A percentile compares a stretch with the other conserved stretches of the same genome.
These are phyloP conservation scores for Hordeum marinum DNA, from an alignment of 176 grass and related monocot genomes.

Conservation along the genomic window DNA sequence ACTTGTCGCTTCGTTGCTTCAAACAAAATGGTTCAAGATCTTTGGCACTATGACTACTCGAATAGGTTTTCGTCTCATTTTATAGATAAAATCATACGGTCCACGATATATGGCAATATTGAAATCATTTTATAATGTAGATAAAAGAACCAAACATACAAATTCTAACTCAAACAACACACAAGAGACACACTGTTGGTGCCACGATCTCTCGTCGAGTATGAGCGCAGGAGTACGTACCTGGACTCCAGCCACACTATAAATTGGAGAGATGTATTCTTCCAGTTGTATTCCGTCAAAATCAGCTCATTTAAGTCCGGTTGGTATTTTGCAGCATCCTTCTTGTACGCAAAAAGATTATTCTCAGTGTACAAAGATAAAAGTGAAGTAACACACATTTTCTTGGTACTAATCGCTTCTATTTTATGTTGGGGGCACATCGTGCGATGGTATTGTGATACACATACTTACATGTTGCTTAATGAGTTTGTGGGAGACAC, in stretches of 20 bases:
- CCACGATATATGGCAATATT: not conserved
- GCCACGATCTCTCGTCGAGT: too few relatives aligned
- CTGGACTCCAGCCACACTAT: not conserved
- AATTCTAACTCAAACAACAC: too few relatives aligned
- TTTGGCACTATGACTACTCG: not conserved
- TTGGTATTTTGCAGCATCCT: not conserved
- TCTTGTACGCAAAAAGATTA: not conserved
- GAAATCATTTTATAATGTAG: not conserved
- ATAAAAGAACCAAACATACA: not conserved
- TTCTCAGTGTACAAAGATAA: not conserved
- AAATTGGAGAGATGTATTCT: not conserved
- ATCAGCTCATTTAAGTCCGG: not conserved
- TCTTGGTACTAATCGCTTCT: not conserved
- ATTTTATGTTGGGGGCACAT: not conserved
- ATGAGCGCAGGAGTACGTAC: too few relatives aligned
- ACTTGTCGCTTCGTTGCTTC: not conserved
- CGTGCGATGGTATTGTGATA: not conserved
- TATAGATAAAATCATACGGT: too few relatives aligned
- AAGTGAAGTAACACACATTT: not conserved
- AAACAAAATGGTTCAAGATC: too few relatives aligned
- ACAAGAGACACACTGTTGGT: too few relatives aligned
- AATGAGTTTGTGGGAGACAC: not conserved
- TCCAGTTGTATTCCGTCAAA: not conserved
- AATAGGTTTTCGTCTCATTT: not conserved
- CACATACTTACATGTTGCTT: not conserved